Evolutionary conservation across 2,329 filamentous ascomycete genomes (phyloP).

Genomic region (Uncinocarpus reesii): DNA sequence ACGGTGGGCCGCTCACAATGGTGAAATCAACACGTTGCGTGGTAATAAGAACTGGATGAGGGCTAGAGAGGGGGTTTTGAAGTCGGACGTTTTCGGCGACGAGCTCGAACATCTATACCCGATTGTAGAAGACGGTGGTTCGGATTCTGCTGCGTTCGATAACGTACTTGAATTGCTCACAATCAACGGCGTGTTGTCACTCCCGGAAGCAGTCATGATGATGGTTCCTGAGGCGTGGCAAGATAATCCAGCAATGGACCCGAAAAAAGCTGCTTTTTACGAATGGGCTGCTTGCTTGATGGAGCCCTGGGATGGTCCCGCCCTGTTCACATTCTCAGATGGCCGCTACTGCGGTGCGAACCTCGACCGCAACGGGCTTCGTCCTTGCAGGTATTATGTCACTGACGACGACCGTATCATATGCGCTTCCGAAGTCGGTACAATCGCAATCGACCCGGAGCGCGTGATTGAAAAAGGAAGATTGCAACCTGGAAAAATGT

Average conservation of each 20-base stretch:
- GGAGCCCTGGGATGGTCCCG: constrained; percentile 97
- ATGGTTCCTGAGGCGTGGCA: constrained; percentile 99
- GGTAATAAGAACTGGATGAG: constrained; percentile 99
- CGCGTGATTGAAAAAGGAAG: constrained; percentile 84
- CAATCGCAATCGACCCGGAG: constrained; percentile 84
- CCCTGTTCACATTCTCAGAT: constrained; percentile 93
- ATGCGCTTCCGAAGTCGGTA: constrained; percentile 91
- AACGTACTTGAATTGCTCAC: constrained; percentile 89
- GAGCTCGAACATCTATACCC: constrained; percentile 86
- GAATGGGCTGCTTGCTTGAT: constrained; percentile 98
- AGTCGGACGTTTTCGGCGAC: constrained; percentile 83
- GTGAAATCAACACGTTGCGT: constrained; percentile 94
- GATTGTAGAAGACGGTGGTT: constrained; percentile 91
- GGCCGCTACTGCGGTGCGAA: constrained; percentile 96
- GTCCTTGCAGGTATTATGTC: constrained; percentile 93
- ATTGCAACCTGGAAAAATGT: constrained; percentile 88
- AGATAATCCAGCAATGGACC: constrained; percentile 83
- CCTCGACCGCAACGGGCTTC: constrained; percentile 85
- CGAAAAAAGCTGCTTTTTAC: constrained; percentile 92
- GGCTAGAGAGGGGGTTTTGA: constrained; percentile 87
- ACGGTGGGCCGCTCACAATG: constrained; percentile 95
- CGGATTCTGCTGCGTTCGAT: constrained; percentile 93
- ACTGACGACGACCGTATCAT: constrained; percentile 95
- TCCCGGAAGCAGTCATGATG: constrained; percentile 94
- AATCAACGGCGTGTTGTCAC: constrained; percentile 89